Evolutionary conservation across 352 stramenopile genomes (phyloP).

Genomic region (Stramenopiles sp.): DNA sequence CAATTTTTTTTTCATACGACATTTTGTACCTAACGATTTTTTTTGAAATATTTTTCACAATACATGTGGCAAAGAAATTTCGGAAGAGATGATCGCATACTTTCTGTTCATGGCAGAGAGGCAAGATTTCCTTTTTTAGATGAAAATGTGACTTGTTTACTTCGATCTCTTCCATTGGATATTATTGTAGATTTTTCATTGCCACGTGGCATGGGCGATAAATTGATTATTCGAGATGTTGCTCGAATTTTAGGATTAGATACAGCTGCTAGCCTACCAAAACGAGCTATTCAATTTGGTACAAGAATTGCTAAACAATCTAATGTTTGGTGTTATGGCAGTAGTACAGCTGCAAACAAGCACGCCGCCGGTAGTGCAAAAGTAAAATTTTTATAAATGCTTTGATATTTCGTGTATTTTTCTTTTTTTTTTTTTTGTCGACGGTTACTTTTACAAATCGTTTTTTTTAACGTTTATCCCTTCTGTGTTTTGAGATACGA

Average conservation of each 20-base stretch:
- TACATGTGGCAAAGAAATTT: slow-evolving; percentile 4
- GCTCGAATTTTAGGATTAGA: slow-evolving; percentile 26
- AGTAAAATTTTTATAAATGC: too few species aligned
- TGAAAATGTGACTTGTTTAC: slow-evolving; percentile 1
- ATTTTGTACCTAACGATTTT: too few species aligned
- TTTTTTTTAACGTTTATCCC: too few species aligned
- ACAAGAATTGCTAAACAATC: neutral
- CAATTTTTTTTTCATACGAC: too few species aligned
- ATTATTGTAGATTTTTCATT: neutral
- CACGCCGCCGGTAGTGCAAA: too few species aligned
- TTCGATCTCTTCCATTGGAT: neutral
- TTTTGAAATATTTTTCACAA: too few species aligned
- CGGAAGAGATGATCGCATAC: slow-evolving; percentile 5
- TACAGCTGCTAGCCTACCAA: slow-evolving; percentile 42
- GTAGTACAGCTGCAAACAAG: too few species aligned
- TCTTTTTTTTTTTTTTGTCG: too few species aligned
- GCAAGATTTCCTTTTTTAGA: slow-evolving; percentile 1
- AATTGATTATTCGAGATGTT: slow-evolving; percentile 3
- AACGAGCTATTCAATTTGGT: slow-evolving; percentile 22
- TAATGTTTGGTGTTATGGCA: too few species aligned
- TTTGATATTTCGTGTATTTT: too few species aligned
- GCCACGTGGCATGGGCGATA: neutral
- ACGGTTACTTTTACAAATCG: too few species aligned
- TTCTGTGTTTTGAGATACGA: too few species aligned
- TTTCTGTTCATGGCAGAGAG: neutral